Evolutionary conservation across 371 early-diverging fungal species (phyloP).

Genomic region (Batrachochytrium dendrobatidis): DNA sequence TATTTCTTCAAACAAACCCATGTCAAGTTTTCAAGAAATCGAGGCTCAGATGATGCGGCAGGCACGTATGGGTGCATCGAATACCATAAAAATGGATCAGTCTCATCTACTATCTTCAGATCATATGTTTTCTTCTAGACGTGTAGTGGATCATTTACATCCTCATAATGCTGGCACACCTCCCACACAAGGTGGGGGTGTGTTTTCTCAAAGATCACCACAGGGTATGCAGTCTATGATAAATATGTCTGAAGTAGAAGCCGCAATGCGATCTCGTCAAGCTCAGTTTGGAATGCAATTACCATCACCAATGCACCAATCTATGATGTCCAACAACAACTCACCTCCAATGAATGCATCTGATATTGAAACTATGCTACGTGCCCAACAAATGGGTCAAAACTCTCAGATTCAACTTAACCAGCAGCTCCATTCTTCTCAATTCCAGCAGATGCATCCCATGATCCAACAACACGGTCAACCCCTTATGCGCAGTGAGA

Average conservation of each 20-base stretch:
- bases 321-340: not conserved
- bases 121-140: too few relatives aligned
- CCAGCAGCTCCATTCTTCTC: too few relatives aligned
- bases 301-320: too few relatives aligned
- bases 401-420: not conserved
- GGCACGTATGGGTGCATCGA: conserved; percentile 6
- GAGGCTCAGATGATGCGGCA: conserved; percentile 36
- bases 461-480: too few relatives aligned
- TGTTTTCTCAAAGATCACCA: too few relatives aligned
- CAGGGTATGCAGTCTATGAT: too few relatives aligned
- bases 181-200: too few relatives aligned
- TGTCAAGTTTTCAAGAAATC: conserved; percentile 25
- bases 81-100: not conserved
- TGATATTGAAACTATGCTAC: conserved; percentile 1
- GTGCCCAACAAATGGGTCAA: not conserved
- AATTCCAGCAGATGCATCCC: too few relatives aligned
- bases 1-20: conserved; percentile 6
- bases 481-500: too few relatives aligned
- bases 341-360: not conserved
- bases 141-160: too few relatives aligned
- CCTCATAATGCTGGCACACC: too few relatives aligned
- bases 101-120: too few relatives aligned
- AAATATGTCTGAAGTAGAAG: conserved; percentile 5
- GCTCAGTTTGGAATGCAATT: not conserved
- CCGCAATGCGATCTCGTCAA: not conserved